A percentile compares a stretch with the other conserved stretches of the same genome.
phyloP scores from a whole-genome alignment of 2,329 filamentous ascomycete genomes.

The Colletotrichum gigasporum region DNA sequence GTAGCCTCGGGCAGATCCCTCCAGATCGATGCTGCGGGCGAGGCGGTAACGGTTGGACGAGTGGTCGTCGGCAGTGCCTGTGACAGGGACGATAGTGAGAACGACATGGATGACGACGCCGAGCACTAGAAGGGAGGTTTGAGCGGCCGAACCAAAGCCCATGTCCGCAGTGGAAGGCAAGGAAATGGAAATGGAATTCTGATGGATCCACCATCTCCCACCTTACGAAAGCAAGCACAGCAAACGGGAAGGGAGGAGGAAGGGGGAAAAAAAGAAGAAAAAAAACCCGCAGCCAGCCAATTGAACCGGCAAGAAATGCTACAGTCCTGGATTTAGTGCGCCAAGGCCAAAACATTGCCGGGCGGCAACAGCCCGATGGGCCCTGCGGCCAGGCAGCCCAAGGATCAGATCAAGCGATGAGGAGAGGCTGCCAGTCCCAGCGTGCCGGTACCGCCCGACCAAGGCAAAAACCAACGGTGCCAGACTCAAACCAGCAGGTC shows the following conservation, averaged over 20 bases:
- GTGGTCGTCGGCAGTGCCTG: not conserved
- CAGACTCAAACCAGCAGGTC: not conserved
- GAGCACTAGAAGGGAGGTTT: not conserved
- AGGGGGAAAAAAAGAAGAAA: not conserved
- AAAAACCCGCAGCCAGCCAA: not conserved
- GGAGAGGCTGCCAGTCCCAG: constrained; percentile 4
- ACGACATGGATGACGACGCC: constrained; percentile 1
- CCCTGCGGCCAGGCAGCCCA: too few relatives aligned
- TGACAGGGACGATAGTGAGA: not conserved
- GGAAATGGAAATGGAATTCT: not conserved
- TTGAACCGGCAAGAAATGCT: not conserved
- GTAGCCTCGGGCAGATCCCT: constrained; percentile 10
- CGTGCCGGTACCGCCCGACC: constrained; percentile 12
- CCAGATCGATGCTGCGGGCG: constrained; percentile 27
- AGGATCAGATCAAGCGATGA: not conserved
- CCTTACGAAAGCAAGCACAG: too few relatives aligned
- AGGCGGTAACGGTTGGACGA: constrained; percentile 20
- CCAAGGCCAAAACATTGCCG: not conserved
- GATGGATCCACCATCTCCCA: not conserved
- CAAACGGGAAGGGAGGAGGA: not conserved
- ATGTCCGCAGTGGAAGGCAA: not conserved
- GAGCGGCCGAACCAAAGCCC: too few relatives aligned
- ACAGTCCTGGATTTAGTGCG: constrained; percentile 8
- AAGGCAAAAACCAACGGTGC: not conserved
- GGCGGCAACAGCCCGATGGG: too few relatives aligned